Base-by-base conservation (phyloP, 768 basidiomycete species). In the Termitomyces sp. region DNA sequence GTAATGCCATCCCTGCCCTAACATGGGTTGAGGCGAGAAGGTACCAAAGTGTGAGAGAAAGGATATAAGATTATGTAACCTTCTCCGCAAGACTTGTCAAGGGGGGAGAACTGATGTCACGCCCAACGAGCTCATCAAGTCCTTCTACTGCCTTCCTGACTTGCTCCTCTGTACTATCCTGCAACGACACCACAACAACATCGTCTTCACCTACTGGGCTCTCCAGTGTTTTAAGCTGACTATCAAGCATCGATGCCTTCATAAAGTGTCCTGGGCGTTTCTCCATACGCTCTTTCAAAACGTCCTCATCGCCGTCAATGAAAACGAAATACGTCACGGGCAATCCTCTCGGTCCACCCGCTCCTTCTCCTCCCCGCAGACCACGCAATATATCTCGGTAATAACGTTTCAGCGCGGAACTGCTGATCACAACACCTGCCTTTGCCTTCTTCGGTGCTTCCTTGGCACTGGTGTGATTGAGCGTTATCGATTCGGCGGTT, bases 371-470 rank as follows among this genome's bases (percentile, higher is more conserved):
- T n/a, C 2, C 37, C 51, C 53, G 34, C 44, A 27, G 33, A 12
- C 91, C 94, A 9, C 95, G 81, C 58, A 98, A 72, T 49, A 94
- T 81, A 60, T 90, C 87, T 6, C 96, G 87, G 70, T 98, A 98
- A 61, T 78, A 78, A 64, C 68, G 79, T 73, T 89, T 95, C 69
- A 98, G 73, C 61, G 94, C 85, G 22, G 93, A 96, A 72, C 93
- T 95, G 39, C 87, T 90, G 41, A 94, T 81, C 44, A 98, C 84
- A n/a, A 91, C 81, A 1, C 90, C 91, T 30, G 63, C 49, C 53
- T n/a, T n/a, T n/a, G n/a, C n/a, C n/a, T n/a, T n/a, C n/a, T 60
- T 51, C 9, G 63, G 59, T 48, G 53, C 55, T 56, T 63, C 58
- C 34, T 36, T 53, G 24, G 39, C 31, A 22, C 27, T 27, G 27